These are phyloP conservation scores for Penicillium desertorum DNA, from an alignment of 495 filamentous ascomycete genomes.

Conservation along the genomic window DNA sequence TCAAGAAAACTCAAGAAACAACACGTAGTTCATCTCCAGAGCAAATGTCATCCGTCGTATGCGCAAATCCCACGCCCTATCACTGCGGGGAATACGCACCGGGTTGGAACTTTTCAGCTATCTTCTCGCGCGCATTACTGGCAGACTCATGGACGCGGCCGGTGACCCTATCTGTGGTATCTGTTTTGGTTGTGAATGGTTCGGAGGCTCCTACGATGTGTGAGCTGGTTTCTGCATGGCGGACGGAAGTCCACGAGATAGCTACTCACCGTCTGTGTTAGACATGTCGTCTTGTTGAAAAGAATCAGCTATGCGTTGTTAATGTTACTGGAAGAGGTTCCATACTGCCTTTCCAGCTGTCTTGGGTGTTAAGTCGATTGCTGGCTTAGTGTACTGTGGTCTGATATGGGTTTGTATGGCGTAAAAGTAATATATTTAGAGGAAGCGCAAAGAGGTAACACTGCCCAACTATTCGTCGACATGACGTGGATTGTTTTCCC, in stretches of 20 bases:
- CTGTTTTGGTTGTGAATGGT: slow-evolving; percentile 12
- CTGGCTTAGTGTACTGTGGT: not conserved
- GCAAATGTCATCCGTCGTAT: not conserved
- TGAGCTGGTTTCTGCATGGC: not conserved
- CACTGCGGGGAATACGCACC: slow-evolving; percentile 19
- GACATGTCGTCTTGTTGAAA: slow-evolving; percentile 10
- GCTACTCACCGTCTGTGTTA: slow-evolving; percentile 16
- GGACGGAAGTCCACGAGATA: not conserved
- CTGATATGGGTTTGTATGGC: not conserved
- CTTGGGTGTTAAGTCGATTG: not conserved
- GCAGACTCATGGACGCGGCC: slow-evolving; percentile 20
- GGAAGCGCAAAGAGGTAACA: not conserved
- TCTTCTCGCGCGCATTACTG: slow-evolving; percentile 22
- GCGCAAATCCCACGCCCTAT: not conserved
- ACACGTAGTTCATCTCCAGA: not conserved
- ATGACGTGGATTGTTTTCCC: slow-evolving; percentile 9
- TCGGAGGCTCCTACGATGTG: slow-evolving; percentile 18
- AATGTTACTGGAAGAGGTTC: not conserved
- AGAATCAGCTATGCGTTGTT: slow-evolving; percentile 2
- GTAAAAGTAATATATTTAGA: not conserved
- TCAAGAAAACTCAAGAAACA: not conserved
- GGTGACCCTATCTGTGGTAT: slow-evolving; percentile 17
- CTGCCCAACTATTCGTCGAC: not conserved
- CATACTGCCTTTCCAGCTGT: slow-evolving; percentile 14
- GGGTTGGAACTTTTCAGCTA: slow-evolving; percentile 27